Evolutionary conservation across 768 basidiomycete genomes (phyloP).

Genomic region (Astraeus odoratus): DNA sequence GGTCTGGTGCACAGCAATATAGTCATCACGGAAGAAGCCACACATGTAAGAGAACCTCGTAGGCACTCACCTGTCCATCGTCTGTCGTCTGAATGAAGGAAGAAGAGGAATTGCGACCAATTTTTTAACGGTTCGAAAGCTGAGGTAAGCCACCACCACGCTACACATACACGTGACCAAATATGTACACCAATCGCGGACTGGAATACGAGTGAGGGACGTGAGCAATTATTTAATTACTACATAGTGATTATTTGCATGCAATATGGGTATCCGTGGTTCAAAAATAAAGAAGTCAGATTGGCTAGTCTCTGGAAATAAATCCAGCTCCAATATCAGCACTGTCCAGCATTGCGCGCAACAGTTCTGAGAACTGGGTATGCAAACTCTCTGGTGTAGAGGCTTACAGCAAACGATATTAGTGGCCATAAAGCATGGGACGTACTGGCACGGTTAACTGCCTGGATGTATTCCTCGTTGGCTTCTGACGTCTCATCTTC

Average conservation of each 20-base stretch:
- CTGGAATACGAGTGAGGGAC: too few species aligned
- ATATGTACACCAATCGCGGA: too few species aligned
- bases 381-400: conserved; percentile 47
- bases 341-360: conserved; percentile 51
- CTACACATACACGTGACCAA: too few species aligned
- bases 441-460: conserved; percentile 73
- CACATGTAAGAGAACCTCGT: not conserved
- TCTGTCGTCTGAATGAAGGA: not conserved
- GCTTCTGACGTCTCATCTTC: conserved; percentile 66
- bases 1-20: conserved; percentile 32
- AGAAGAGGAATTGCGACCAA: too few species aligned
- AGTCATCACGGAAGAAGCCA: conserved; percentile 21
- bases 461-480: conserved; percentile 69
- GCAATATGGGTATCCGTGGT: too few species aligned
- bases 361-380: conserved; percentile 49
- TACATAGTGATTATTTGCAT: too few species aligned
- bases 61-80: not conserved
- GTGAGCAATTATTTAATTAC: too few species aligned
- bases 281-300: too few species aligned
- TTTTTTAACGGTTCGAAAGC: too few species aligned
- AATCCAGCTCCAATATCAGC: conserved; percentile 32
- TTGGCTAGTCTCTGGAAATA: too few species aligned
- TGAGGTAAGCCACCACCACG: too few species aligned
- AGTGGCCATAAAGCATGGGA: conserved; percentile 9
- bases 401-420: not conserved